Conservation (phyloP, 768 basidiomycete genomes). For the Boletus rubroflammeus region DNA sequence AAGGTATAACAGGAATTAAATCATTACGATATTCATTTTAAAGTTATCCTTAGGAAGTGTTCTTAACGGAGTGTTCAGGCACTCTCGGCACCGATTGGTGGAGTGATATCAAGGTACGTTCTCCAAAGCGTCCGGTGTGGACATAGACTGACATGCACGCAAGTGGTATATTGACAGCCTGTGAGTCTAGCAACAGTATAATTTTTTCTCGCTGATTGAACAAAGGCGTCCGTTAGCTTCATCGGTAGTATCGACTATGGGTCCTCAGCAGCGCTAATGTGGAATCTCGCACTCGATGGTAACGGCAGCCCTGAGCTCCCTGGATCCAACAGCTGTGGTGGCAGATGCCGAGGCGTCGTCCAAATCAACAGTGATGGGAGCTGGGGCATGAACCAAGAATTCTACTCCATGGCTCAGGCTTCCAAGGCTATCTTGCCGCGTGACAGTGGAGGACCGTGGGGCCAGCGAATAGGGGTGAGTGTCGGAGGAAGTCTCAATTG, state of each 20-base stretch:
- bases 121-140: not conserved
- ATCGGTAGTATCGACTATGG: conserved; percentile 36
- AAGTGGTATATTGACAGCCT: conserved; percentile 72
- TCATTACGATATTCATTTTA: not conserved
- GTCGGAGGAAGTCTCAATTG: conserved; percentile 54
- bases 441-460: conserved; percentile 64
- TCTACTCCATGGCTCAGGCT: conserved; percentile 71
- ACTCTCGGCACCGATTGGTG: conserved; percentile 72
- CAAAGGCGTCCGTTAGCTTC: conserved; percentile 26
- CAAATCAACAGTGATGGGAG: conserved; percentile 62
- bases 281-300: conserved; percentile 68
- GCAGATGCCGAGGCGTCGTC: conserved; percentile 64
- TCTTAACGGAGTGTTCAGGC: conserved; percentile 63
- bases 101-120: conserved; percentile 66
- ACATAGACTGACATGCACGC: conserved; percentile 7
- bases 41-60: conserved; percentile 32
- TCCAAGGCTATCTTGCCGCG: conserved; percentile 71
- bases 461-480: conserved; percentile 60
- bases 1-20: conserved; percentile 34
- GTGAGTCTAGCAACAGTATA: conserved; percentile 32
- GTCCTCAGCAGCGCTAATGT: conserved; percentile 55
- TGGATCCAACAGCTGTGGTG: conserved; percentile 58
- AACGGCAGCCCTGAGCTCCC: conserved; percentile 63
- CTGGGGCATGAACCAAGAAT: conserved; percentile 71
- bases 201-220: conserved; percentile 26